A percentile compares a stretch with the other conserved stretches of the same genome.
Conservation (phyloP, 768 basidiomycete species). For the Tylopilus intermedius region DNA sequence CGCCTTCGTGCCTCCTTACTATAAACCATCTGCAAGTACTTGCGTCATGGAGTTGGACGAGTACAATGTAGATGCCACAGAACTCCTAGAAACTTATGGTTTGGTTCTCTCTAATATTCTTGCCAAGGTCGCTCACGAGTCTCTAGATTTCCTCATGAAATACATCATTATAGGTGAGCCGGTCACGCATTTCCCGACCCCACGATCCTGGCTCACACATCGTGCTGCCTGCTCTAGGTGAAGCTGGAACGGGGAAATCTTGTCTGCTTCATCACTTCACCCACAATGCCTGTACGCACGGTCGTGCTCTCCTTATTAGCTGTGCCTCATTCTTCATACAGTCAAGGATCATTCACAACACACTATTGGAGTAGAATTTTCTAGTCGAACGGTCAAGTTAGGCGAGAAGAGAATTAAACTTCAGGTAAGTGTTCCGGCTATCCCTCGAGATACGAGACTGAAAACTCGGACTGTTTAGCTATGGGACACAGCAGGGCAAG, state of each 20-base stretch:
- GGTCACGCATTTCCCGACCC: conserved; percentile 3
- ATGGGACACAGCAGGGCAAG: conserved; percentile 98
- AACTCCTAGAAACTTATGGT: conserved; percentile 95
- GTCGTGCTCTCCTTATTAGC: conserved; percentile 1
- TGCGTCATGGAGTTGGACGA: conserved; percentile 56
- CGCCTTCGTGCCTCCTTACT: not conserved
- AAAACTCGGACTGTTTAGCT: conserved; percentile 45
- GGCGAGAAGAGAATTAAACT: conserved; percentile 94
- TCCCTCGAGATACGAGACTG: conserved; percentile 4
- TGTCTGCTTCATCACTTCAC: conserved; percentile 96
- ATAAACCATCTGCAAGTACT: not conserved
- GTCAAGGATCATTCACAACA: conserved; percentile 97
- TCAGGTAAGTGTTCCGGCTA: conserved; percentile 55
- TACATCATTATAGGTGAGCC: conserved; percentile 88
- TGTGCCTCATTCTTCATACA: conserved; percentile 30
- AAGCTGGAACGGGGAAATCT: conserved; percentile 96
- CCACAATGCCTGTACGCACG: conserved; percentile 84
- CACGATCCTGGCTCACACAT: conserved; percentile 3
- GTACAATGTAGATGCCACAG: conserved; percentile 79
- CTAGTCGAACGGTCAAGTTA: conserved; percentile 85
- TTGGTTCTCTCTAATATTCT: conserved; percentile 13
- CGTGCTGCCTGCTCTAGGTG: conserved; percentile 48
- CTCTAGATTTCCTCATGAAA: conserved; percentile 94
- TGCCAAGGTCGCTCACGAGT: conserved; percentile 12
- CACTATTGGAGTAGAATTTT: conserved; percentile 98